Conservation (phyloP, 2,329 filamentous ascomycete species). For the Penicillium sumatraense region DNA sequence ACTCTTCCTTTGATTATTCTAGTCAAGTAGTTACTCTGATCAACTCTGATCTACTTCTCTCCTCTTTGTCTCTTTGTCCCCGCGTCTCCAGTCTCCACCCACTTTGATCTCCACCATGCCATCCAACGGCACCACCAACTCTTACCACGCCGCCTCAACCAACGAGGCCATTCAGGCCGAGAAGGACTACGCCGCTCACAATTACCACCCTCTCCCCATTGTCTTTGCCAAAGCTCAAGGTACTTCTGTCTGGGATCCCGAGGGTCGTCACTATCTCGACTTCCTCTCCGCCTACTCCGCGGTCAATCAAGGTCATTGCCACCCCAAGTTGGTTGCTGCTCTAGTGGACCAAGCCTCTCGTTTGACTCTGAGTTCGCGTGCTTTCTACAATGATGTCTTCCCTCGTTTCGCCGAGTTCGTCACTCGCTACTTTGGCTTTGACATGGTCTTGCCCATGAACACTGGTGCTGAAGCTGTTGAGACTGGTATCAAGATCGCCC, state of each 20-base stretch:
- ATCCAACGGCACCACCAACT: conserved; percentile 37
- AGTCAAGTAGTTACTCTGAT: not conserved
- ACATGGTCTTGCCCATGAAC: conserved; percentile 99
- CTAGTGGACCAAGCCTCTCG: conserved; percentile 86
- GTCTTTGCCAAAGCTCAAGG: conserved; percentile 88
- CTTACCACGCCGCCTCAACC: conserved; percentile 78
- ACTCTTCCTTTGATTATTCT: not conserved
- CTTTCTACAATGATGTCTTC: conserved; percentile 99
- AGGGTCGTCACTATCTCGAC: conserved; percentile 93
- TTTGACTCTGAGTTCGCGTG: conserved; percentile 88
- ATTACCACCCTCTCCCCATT: conserved; percentile 96
- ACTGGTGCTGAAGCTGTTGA: conserved; percentile 96
- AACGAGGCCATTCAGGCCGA: conserved; percentile 79
- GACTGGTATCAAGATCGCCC: conserved; percentile 92
- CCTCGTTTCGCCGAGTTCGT: conserved; percentile 94
- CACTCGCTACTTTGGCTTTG: conserved; percentile 85
- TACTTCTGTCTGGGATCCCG: conserved; percentile 93
- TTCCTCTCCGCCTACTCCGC: conserved; percentile 98
- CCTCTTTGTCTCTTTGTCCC: not conserved
- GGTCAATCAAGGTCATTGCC: conserved; percentile 97
- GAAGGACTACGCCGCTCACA: conserved; percentile 88
- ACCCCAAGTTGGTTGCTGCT: conserved; percentile 91
- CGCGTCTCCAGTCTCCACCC: conserved; percentile 20
- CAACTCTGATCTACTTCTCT: not conserved
- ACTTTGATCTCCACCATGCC: conserved; percentile 29